Evolutionary conservation across 2,329 filamentous ascomycete species (phyloP), one percentile per base, ranked within the genome.

Genomic region (Chaetomium strumarium): DNA sequence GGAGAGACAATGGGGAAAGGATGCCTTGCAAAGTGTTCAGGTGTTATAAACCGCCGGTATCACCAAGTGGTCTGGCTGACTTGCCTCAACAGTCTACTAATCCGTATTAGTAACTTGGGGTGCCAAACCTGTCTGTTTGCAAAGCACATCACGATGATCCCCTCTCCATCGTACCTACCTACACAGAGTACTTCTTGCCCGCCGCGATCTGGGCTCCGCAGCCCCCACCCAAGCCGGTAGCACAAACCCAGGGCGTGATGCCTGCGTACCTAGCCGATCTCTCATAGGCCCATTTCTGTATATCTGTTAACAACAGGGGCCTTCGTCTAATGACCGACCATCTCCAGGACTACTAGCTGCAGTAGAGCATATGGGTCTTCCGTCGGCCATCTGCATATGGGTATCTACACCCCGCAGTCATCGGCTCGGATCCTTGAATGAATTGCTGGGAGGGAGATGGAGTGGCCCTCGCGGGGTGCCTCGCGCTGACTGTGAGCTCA

Each of bases 1-100:
- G 19, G 20, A 44, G 37, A 38, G 41, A 41, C 12, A 20, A n/a
- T 19, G 20, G 14, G n/a, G 20, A 29, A n/a, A 17, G 20, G 9
- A 13, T 7, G 36, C 24, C 24, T 31, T 46, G 45, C 53, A 37
- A 51, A 51, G 34, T 31, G 37, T 34, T 37, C 43, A 40, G 13
- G 47, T 57, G 52, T 49, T 57, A 57, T 57, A 55, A 34, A 12
- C 42, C 33, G 16, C 11, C 16, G 14, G 49, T 53, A 45, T 44
- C 36, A 56, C 48, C 12, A 38, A 8, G 20, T 16, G 34, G 24
- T 24, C 24, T 7, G 24, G 24, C 24, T 7, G 24, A 7, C 4
- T 24, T 4, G 24, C 4, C 24, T 24, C n/a, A 24, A 24, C 24
- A 24, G 24, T 24, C 24, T 24, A 7, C 24, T 24, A 7, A 24